Evolutionary conservation across 2,329 filamentous ascomycete genomes (phyloP), one percentile per base, ranked within the genome.

Genomic region (Stromatinia cepivora): DNA sequence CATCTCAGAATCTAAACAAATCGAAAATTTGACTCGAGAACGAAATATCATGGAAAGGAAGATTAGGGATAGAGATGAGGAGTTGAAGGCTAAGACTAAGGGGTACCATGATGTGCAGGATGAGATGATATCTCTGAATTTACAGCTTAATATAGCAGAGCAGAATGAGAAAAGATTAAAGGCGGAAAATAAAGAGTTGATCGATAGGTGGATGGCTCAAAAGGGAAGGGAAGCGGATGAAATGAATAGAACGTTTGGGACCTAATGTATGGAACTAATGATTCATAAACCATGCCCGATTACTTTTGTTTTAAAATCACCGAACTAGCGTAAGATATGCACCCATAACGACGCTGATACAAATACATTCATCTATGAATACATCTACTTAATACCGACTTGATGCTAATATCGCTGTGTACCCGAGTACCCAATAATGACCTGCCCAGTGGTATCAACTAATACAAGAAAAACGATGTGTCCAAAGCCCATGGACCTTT

Each of bases 51-150:
- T 95, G 25, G 83, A 86, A 63, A 85, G 88, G 54, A 89, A 89
- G 72, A 81, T 97, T 53, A 89, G 87, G 72, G 94, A 97, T 79
- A 84, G 91, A 42, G 92, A 96, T 71, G 92, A 96, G 75, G 95
- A 98, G 82, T 81, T 97, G 45, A 87, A 85, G 69, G 92, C 89
- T 70, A 97, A 97, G 83, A 88, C 89, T 45, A 92, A 94, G 78
- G 82, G 97, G 73, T 85, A 97, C 3, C 90, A 93, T 83, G 87
- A 94, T 76, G 90, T 97, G 66, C 94, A 98, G 81, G 94, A 97
- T 80, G 95, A 99, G 80, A 90, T 97, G 80, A 89, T 97, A 64
- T 90, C 92, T 0, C 81, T 97, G 59, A 94, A 94, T 74, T 84
- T 98, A 73, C 92, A 98, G 80, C 84, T 97, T 56, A 93, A 95